These are phyloP conservation scores for Oxytropis ochrocephala DNA, from an alignment of 306 rosid species.

Conservation along the genomic window DNA sequence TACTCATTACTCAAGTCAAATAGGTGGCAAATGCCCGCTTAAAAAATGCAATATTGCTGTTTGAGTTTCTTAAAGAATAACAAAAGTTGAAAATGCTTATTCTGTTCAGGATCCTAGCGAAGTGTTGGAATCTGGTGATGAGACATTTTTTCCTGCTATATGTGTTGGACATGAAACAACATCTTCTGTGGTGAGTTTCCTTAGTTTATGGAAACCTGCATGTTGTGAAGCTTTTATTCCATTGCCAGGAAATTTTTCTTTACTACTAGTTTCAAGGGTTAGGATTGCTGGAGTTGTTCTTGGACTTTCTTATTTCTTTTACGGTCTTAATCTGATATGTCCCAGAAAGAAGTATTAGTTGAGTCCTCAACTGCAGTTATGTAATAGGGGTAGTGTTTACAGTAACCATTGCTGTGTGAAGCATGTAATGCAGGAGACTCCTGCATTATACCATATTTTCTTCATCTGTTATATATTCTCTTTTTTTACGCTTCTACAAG, in stretches of 20 bases:
- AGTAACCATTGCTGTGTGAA: slow-evolving; percentile 6
- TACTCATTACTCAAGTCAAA: not conserved
- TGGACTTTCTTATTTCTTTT: slow-evolving; percentile 5
- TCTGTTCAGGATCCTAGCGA: slow-evolving; percentile 56
- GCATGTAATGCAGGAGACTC: not conserved
- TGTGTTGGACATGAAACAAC: slow-evolving; percentile 55
- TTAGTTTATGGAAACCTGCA: slow-evolving; percentile 8
- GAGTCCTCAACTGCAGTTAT: not conserved
- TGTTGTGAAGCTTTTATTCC: slow-evolving; percentile 5
- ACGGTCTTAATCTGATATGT: not conserved
- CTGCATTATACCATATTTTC: not conserved
- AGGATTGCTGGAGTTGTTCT: not conserved
- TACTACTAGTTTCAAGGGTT: not conserved
- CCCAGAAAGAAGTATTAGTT: not conserved
- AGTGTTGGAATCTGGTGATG: slow-evolving; percentile 74
- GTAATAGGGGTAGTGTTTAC: not conserved
- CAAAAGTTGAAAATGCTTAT: slow-evolving; percentile 4
- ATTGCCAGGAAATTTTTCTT: not conserved
- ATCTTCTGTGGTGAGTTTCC: slow-evolving; percentile 77
- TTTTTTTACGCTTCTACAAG: slow-evolving; percentile 1
- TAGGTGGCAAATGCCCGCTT: not conserved
- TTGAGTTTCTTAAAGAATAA: slow-evolving; percentile 13
- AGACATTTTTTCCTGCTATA: slow-evolving; percentile 86
- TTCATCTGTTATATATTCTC: not conserved
- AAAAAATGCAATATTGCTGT: not conserved